Base-by-base conservation (phyloP, 805 yeast species). In the Pichia nanzhaoensis region DNA sequence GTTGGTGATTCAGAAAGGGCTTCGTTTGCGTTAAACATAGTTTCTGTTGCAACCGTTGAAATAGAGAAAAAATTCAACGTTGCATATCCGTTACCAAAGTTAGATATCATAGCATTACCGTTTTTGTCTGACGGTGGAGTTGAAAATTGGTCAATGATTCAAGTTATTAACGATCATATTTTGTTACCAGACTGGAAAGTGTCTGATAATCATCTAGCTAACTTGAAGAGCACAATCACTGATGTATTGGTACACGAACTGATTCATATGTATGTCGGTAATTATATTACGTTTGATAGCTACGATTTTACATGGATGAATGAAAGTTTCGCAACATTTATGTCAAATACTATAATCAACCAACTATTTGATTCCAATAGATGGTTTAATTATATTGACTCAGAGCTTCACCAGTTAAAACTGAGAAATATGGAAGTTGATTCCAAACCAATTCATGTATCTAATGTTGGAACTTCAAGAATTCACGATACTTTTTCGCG, bases 251-350 rank as follows among this genome's bases (percentile, higher is more conserved):
- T 77, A 1, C 95, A 85, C 59, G 90, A 84, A 56, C 55, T 84
- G 50, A 79, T 83, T 24, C 95, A 85, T 58, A 91, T 84, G 64
- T 85, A 88, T 87, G 61, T 85, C 46, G 95, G 93, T 8, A 78
- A 85, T 52, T 66, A 70, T 52, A 71, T 83, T 2, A 68, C 85
- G 1, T 82, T 83, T 54, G 83, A 80, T 41, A 74, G 77, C 17
- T 84, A 87, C 82, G 74, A 72, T 41, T 70, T 74, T 55, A 64
- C 84, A 33, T 84, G 93, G 90, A 65, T 85, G 45, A 82, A 83
- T 55, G 95, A 85, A 64, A 67, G 85, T 2, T 81, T 84, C 64
- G 93, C 95, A 0, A 84, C 93, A 0, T 82, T 80, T 70, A 67
- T 79, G 52, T 85, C 89, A 1, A 52, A 51, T 41, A 44, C 58